phyloP scores from a whole-genome alignment of 2,329 filamentous ascomycete genomes.

The Curvularia eragrostidis region DNA sequence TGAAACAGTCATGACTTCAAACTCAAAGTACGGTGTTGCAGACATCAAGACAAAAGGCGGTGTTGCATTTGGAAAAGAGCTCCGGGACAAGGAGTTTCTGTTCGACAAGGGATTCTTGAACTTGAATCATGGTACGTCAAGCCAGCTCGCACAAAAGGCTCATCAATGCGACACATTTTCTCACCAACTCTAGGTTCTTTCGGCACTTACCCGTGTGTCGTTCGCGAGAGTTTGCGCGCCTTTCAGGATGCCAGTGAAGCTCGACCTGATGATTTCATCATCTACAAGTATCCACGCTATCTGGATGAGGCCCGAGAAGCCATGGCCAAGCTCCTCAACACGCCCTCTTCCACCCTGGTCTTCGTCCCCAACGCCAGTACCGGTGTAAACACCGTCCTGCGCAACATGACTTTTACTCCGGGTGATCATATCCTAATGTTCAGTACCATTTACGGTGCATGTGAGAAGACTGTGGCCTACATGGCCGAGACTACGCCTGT shows the following conservation, averaged over 20 bases:
- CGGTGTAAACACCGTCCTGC: slow-evolving; percentile 79
- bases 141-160: background rate
- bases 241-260: slow-evolving; percentile 73
- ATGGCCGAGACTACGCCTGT: slow-evolving; percentile 70
- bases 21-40: slow-evolving; percentile 1
- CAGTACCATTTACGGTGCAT: slow-evolving; percentile 77
- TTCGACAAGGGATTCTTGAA: slow-evolving; percentile 72
- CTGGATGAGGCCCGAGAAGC: slow-evolving; percentile 70
- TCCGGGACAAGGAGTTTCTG: slow-evolving; percentile 69
- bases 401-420: slow-evolving; percentile 70
- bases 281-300: slow-evolving; percentile 67
- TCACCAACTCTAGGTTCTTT: slow-evolving; percentile 67
- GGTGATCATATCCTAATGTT: slow-evolving; percentile 84
- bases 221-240: slow-evolving; percentile 66
- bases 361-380: slow-evolving; percentile 83
- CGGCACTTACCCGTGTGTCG: slow-evolving; percentile 71
- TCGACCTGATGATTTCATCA: slow-evolving; percentile 77
- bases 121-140: slow-evolving; percentile 75
- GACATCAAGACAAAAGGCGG: slow-evolving; percentile 29
- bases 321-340: slow-evolving; percentile 67
- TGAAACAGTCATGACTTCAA: slow-evolving; percentile 24
- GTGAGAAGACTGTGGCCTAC: slow-evolving; percentile 75
- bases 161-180: background rate
- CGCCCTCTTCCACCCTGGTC: slow-evolving; percentile 70
- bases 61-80: slow-evolving; percentile 57